Conservation (phyloP, 176 grass and related monocot genomes). For the Olyra latifolia region DNA sequence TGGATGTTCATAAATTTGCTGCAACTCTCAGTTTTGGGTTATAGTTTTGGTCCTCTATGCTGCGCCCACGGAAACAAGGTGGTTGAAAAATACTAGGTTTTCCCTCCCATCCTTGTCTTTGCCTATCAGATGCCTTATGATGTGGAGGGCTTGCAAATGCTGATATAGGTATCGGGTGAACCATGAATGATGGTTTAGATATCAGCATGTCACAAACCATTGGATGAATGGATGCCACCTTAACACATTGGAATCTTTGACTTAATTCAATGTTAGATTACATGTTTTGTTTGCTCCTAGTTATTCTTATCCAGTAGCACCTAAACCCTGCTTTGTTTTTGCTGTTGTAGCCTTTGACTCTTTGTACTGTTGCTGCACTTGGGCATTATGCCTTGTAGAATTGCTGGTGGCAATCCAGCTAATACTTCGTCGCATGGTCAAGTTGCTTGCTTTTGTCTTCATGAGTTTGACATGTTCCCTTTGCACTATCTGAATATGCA, state of each 20-base stretch:
- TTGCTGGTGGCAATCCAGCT: constrained; percentile 51
- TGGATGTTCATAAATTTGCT: constrained; percentile 13
- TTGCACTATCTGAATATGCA: constrained; percentile 32
- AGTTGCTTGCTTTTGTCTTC: constrained; percentile 48
- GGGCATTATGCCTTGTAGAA: constrained; percentile 49
- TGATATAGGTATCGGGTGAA: constrained; percentile 29
- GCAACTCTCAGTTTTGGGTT: not conserved
- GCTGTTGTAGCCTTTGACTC: constrained; percentile 54
- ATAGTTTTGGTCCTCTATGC: not conserved
- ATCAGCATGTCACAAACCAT: constrained; percentile 3
- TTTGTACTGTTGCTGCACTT: constrained; percentile 40
- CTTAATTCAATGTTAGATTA: constrained; percentile 36
- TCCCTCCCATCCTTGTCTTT: constrained; percentile 40
- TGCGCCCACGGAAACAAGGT: constrained; percentile 27
- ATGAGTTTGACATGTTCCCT: constrained; percentile 36
- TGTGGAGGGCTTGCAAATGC: constrained; percentile 21
- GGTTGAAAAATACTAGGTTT: constrained; percentile 42
- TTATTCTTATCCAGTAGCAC: constrained; percentile 53
- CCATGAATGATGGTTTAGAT: not conserved
- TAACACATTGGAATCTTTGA: constrained; percentile 30
- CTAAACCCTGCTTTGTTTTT: constrained; percentile 58
- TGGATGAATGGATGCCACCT: constrained; percentile 36
- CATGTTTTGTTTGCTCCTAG: constrained; percentile 36
- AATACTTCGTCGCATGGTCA: constrained; percentile 27
- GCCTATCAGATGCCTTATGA: constrained; percentile 19